Evolutionary conservation across 371 early-diverging fungal species (phyloP), one percentile per base, ranked within the genome.

Genomic region (Circinella umbellata): DNA sequence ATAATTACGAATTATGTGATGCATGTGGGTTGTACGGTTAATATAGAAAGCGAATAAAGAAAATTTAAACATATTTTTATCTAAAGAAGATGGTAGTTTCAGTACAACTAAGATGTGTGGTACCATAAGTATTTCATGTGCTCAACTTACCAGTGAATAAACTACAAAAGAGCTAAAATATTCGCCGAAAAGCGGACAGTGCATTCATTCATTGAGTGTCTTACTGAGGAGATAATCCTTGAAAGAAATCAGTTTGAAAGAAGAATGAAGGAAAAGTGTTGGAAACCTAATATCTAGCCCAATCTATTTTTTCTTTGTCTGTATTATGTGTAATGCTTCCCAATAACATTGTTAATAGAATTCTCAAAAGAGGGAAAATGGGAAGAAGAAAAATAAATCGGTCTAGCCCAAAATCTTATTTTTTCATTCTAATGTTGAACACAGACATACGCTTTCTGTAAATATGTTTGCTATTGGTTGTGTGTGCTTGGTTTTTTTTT

Each of bases 91-190:
- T 57, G 20, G 57, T 57, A 34, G 5, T 57, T 57, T 57, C 27
- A 57, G 57, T 57, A 57, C 57, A 57, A 34, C 57, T 51, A n/a
- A 13, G 34, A 57, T 34, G 27, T 20, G 57, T 57, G 57, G 18
- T 57, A 57, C 57, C 57, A 57, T 57, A 57, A 34, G 57, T 57
- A 57, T 57, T 57, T 27, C 57, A 57, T 57, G 57, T 57, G 57
- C 34, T 57, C 57, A 34, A 42, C 42, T 42, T 11, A 42, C 6
- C 57, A 9, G 57, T 27, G 27, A 18, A n/a, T 34, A 34, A 5
- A 34, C 20, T 10, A 10, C 4, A 27, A 3, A 7, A 57, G 57
- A 57, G 57, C 57, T 57, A 57, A 57, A 13, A 57, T 57, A 57
- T 57, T 57, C 57, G 57, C 57, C 57, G 57, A 57, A 57, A 57